phyloP scores from a whole-genome alignment of 768 basidiomycete species.

The Rhizopogon sp. region DNA sequence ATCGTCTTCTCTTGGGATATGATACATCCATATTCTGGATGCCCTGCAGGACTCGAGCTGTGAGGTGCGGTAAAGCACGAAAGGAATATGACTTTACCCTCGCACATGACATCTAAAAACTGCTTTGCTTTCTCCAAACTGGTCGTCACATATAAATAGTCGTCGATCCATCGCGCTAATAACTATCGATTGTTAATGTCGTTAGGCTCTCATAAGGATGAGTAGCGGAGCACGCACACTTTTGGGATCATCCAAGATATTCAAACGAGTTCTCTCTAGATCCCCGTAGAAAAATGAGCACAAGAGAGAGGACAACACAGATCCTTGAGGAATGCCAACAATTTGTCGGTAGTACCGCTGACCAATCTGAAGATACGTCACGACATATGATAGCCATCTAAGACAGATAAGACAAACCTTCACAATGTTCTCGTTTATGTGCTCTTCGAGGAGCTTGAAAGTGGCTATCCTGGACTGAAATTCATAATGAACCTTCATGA shows the following conservation, averaged over 20 bases:
- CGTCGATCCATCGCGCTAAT: slow-evolving; percentile 86
- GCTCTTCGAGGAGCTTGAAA: slow-evolving; percentile 75
- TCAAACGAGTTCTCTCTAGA: slow-evolving; percentile 56
- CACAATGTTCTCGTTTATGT: slow-evolving; percentile 90
- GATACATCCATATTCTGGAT: slow-evolving; percentile 92
- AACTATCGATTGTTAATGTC: slow-evolving; percentile 36
- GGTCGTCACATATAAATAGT: slow-evolving; percentile 87
- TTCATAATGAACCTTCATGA: slow-evolving; percentile 47
- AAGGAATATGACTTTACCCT: slow-evolving; percentile 37
- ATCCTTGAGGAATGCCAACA: slow-evolving; percentile 97
- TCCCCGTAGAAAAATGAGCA: slow-evolving; percentile 96
- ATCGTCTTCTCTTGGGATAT: slow-evolving; percentile 87
- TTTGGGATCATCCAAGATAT: slow-evolving; percentile 49
- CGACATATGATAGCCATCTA: not conserved
- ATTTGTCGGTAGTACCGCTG: slow-evolving; percentile 77
- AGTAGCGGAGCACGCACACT: slow-evolving; percentile 46
- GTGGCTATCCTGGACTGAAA: slow-evolving; percentile 50
- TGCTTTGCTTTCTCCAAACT: slow-evolving; percentile 48
- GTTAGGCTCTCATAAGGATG: not conserved
- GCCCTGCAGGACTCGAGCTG: slow-evolving; percentile 41
- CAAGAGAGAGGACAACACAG: slow-evolving; percentile 87
- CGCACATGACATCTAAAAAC: slow-evolving; percentile 74
- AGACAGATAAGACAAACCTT: slow-evolving; percentile 45
- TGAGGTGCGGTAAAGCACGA: not conserved
- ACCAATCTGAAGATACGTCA: slow-evolving; percentile 57